Percentiles rank a stretch among this genome's conserved stretches.
Conservation (phyloP, 805 yeast species). For the Naumovozyma baii region DNA sequence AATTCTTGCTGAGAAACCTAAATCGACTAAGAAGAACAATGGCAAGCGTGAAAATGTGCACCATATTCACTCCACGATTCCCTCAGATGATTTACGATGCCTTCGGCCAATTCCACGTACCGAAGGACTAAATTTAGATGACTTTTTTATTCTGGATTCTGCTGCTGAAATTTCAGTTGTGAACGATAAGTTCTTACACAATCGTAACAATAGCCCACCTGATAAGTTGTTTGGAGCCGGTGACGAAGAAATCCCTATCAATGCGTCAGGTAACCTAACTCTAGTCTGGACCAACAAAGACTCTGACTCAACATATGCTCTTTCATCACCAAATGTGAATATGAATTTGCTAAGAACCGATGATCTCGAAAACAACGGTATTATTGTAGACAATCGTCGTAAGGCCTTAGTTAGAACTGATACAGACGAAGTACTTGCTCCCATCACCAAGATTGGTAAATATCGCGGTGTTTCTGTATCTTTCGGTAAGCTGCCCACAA, state of each 20-base stretch:
- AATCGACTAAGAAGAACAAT: neutral
- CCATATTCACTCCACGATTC: neutral
- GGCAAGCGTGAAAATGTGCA: neutral
- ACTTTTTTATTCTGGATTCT: neutral
- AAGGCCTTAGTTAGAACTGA: neutral
- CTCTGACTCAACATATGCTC: neutral
- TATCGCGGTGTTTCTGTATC: neutral
- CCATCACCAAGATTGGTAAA: neutral
- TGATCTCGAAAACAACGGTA: neutral
- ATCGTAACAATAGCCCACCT: neutral
- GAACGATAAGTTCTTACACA: neutral
- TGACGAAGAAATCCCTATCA: neutral
- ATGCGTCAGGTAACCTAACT: neutral
- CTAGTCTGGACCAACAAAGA: neutral
- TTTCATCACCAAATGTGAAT: neutral
- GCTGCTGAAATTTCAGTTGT: neutral
- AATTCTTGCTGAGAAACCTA: neutral
- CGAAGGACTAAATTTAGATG: neutral
- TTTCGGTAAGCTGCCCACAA: neutral
- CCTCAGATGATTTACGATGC: neutral
- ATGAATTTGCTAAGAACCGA: neutral
- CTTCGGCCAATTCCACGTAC: neutral
- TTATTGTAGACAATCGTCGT: neutral
- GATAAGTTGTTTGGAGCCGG: constrained; percentile 1
- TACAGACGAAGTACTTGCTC: neutral